Base-by-base conservation (phyloP, 495 filamentous ascomycete genomes). In the Trichoderma erinaceum region DNA sequence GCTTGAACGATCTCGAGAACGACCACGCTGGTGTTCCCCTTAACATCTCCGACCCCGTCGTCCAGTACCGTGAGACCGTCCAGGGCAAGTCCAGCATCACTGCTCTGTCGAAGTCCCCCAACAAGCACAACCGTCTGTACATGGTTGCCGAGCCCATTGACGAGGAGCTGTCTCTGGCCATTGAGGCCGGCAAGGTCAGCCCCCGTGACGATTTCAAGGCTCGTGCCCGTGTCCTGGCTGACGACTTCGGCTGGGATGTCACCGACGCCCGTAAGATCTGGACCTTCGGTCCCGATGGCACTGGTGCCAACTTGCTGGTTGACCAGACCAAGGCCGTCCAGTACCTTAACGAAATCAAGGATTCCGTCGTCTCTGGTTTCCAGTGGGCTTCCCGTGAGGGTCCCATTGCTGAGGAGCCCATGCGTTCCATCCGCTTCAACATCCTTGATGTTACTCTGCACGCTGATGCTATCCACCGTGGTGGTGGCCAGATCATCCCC, bases 71-170 rank as follows among this genome's bases (percentile, higher is more conserved):
- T 86, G 95, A 99, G 87, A 95, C 94, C 68, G 95, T 99, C 73
- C 79, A 81, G 71, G 86, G 65, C 70, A 82, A 81, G 70, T 97
- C 94, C 65, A 91, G 88, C 84, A 98, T 98, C 71, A 97, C 93
- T 76, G 95, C 95, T 68, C 85, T 99, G 69, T 99, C 95, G 76
- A 99, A 99, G 87, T 99, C 95, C 13, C 95, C 95, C 81, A 99
- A 99, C 88, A 99, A 99, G 92, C 95, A 99, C 90, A 99, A 99
- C 84, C 92, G 95, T 89, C 86, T 99, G 21, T 99, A 98, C 85
- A 85, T 99, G 78, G 88, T 85, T 76, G 95, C 95, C 69, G 78
- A 91, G 81, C 96, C 95, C 68, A 82, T 99, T 52, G 87, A 85
- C 12, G 95, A 99, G 84, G 95, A 97, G 70, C 89, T 98, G 66